Evolutionary conservation across 202 grass and related monocot genomes (phyloP).

Genomic region (Zoysia matrella): DNA sequence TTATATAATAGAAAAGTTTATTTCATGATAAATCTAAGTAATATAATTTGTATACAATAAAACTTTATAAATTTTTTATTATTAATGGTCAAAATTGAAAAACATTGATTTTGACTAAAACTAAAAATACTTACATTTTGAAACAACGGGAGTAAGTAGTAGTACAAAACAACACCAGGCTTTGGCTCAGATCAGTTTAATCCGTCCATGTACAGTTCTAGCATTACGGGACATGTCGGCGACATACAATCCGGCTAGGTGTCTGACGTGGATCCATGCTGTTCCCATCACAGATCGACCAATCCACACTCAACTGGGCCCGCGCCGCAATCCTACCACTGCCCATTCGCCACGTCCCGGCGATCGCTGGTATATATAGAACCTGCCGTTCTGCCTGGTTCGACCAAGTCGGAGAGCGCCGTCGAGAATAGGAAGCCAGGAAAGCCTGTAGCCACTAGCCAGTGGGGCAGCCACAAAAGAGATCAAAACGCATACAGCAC

Average conservation of each 20-base stretch:
- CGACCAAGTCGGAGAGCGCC: conserved; percentile 17
- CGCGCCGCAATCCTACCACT: conserved; percentile 32
- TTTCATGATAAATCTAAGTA: too few relatives aligned
- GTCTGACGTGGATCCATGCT: conserved; percentile 74
- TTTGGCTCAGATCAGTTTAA: too few relatives aligned
- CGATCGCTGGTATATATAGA: conserved; percentile 33
- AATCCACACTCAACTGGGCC: not conserved
- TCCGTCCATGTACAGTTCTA: too few relatives aligned
- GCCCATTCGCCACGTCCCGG: conserved; percentile 47
- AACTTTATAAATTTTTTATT: too few relatives aligned
- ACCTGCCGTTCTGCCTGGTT: not conserved
- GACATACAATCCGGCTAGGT: conserved; percentile 39
- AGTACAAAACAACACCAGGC: too few relatives aligned
- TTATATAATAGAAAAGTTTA: too few relatives aligned
- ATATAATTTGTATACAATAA: too few relatives aligned
- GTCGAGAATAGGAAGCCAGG: not conserved
- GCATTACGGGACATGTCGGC: too few relatives aligned
- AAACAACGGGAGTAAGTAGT: too few relatives aligned
- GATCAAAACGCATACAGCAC: not conserved
- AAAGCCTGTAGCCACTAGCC: not conserved
- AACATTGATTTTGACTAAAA: too few relatives aligned
- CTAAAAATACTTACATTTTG: too few relatives aligned
- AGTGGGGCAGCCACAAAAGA: conserved; percentile 1
- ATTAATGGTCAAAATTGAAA: too few relatives aligned
- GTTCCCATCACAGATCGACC: conserved; percentile 42